Conservation (phyloP, 108 stramenopile genomes). For the Skeletonema potamos region DNA sequence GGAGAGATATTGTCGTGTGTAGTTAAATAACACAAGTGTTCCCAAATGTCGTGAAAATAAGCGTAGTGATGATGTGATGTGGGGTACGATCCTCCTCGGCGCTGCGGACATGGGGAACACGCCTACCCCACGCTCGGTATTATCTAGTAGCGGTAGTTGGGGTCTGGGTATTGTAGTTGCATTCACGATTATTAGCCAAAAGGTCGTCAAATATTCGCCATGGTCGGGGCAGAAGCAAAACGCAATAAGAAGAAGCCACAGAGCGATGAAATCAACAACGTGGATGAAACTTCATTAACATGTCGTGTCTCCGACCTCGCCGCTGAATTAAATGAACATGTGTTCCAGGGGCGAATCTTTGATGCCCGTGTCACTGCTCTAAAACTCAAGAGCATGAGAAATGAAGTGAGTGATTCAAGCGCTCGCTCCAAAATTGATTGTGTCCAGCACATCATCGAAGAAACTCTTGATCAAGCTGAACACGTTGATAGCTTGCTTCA, state of each 20-base stretch:
- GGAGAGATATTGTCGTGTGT: too few relatives aligned
- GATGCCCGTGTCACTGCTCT: background rate
- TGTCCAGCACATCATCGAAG: constrained; percentile 9
- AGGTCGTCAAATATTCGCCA: too few relatives aligned
- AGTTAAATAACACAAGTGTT: too few relatives aligned
- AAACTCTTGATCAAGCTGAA: constrained; percentile 10
- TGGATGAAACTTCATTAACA: background rate
- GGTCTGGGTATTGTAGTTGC: too few relatives aligned
- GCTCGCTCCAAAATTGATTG: background rate
- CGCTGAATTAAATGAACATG: background rate
- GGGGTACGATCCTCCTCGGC: too few relatives aligned
- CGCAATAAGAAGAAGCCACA: background rate
- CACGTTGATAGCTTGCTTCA: constrained; percentile 15
- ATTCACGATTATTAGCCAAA: too few relatives aligned
- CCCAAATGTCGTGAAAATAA: too few relatives aligned
- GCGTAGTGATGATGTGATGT: too few relatives aligned
- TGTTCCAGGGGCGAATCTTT: background rate
- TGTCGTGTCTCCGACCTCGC: background rate
- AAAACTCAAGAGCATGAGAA: background rate
- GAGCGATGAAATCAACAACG: background rate
- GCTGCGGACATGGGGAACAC: too few relatives aligned
- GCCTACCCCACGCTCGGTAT: too few relatives aligned
- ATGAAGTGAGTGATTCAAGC: background rate
- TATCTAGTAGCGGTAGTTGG: too few relatives aligned
- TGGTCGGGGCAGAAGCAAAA: background rate